A percentile compares a stretch with the other conserved stretches of the same genome.
phyloP scores from a whole-genome alignment of 2,329 filamentous ascomycete species.

The Lasiodiplodia hormozganensis region DNA sequence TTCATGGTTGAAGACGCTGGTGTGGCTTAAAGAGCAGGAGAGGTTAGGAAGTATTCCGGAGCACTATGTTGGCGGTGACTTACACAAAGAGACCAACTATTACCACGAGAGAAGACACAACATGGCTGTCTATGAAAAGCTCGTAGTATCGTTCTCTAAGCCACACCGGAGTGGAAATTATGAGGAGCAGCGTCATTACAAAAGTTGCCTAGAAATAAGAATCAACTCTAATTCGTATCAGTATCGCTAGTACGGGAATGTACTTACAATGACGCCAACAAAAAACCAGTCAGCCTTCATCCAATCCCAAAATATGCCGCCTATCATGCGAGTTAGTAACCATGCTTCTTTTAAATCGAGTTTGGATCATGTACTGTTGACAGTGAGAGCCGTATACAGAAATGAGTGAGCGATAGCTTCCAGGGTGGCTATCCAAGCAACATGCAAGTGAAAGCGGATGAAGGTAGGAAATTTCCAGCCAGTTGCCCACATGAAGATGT shows the following conservation, averaged over 20 bases:
- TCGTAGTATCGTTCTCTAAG: slow-evolving; percentile 60
- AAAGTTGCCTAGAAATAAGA: slow-evolving; percentile 38
- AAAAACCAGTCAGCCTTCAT: slow-evolving; percentile 15
- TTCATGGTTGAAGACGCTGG: slow-evolving; percentile 51
- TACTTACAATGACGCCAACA: slow-evolving; percentile 11
- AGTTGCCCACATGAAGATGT: slow-evolving; percentile 69
- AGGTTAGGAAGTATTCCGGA: slow-evolving; percentile 46
- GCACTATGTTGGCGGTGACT: slow-evolving; percentile 35
- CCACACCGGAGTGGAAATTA: slow-evolving; percentile 57
- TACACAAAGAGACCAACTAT: slow-evolving; percentile 61
- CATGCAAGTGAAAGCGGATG: slow-evolving; percentile 71
- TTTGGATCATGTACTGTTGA: neutral
- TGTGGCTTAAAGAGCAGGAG: slow-evolving; percentile 51
- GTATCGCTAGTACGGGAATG: neutral
- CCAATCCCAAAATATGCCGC: slow-evolving; percentile 7
- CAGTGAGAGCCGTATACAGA: slow-evolving; percentile 59
- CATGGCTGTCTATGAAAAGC: slow-evolving; percentile 52
- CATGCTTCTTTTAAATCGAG: neutral
- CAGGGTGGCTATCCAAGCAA: slow-evolving; percentile 67
- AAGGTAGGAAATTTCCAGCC: slow-evolving; percentile 73
- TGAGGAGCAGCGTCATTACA: slow-evolving; percentile 54
- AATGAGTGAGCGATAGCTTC: slow-evolving; percentile 70
- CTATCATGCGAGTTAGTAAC: neutral
- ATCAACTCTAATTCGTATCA: neutral
- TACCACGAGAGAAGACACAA: slow-evolving; percentile 50